Evolutionary conservation across 441 rosid species (phyloP), one percentile per base, ranked within the genome.

Genomic region (Arabidopsis hybrid): DNA sequence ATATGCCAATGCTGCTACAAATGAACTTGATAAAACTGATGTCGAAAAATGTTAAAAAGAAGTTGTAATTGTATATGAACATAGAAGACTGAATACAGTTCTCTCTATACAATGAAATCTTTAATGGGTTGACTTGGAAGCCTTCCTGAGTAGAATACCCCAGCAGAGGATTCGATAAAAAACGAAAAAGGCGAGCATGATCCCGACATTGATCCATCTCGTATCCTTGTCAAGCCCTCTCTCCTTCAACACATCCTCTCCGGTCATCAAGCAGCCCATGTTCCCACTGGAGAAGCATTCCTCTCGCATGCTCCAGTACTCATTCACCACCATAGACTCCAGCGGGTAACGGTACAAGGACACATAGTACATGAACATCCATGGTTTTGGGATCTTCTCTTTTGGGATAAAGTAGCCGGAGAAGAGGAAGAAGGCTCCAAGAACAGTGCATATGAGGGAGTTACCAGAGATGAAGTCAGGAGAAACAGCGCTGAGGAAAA

Each of bases 101-200:
- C 7, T 52, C 7, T 4, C 3, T 21, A 5, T 17, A 38, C 40
- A 63, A 10, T 6, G 31, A 34, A 52, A 52, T 5, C 0, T 39
- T 47, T 36, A 69, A 55, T 60, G 58, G 42, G 85, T 85, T 11
- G 98, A 83, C 62, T 76, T 91, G 1, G 91, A 83, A 79, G 91
- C 92, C 75, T 89, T 89, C 45, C 87, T 71, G 47, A 81, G 75
- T 6, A 93, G 90, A 78, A 94, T 82, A 56, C 82, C 67, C 98
- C 97, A 94, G 74, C 96, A 86, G 53, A 94, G 95, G 56, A 91
- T 21, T 0, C 98, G 89, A 72, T 94, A 91, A 32, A 90, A 79
- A 7, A 91, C 80, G 60, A 94, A 94, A 80, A 93, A 94, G 10
- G 84, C 96, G n/a, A 91, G 78, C 93, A 93, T 93, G 49, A 93